Percentiles rank a stretch among this genome's conserved stretches.
These are phyloP conservation scores for Atalantia buxifolia DNA, from an alignment of 345 rosid genomes.

Conservation along the genomic window DNA sequence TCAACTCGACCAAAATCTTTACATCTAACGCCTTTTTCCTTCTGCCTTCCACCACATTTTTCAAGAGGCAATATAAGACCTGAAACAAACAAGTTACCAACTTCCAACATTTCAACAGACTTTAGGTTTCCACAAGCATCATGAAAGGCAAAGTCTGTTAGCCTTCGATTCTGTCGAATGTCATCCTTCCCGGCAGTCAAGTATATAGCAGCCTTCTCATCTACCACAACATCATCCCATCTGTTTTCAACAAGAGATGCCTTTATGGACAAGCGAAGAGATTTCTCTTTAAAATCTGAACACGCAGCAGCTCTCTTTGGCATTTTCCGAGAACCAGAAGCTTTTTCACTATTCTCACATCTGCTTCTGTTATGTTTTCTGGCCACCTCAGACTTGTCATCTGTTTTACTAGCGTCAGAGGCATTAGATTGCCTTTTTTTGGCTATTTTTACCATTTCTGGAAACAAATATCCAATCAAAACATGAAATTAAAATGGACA, in stretches of 20 bases:
- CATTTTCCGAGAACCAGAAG: constrained; percentile 31
- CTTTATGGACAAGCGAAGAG: constrained; percentile 34
- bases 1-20: constrained; percentile 47
- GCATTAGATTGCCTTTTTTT: not conserved
- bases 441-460: not conserved
- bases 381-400: not conserved
- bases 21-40: constrained; percentile 44
- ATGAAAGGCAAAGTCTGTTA: constrained; percentile 46
- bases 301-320: constrained; percentile 82
- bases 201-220: constrained; percentile 43
- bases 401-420: not conserved
- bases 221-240: constrained; percentile 36
- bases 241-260: constrained; percentile 43
- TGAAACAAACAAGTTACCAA: constrained; percentile 41
- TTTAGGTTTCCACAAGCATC: constrained; percentile 34
- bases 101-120: constrained; percentile 57
- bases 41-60: constrained; percentile 33
- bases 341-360: constrained; percentile 17
- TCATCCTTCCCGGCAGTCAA: constrained; percentile 31
- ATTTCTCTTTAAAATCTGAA: constrained; percentile 54
- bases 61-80: constrained; percentile 53
- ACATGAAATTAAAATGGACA: not conserved
- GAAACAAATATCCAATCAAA: not conserved
- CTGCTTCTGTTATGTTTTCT: constrained; percentile 19
- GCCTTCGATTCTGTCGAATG: constrained; percentile 46